Base-by-base conservation (phyloP, 108 stramenopile genomes). In the Poteriospumella lacustris region DNA sequence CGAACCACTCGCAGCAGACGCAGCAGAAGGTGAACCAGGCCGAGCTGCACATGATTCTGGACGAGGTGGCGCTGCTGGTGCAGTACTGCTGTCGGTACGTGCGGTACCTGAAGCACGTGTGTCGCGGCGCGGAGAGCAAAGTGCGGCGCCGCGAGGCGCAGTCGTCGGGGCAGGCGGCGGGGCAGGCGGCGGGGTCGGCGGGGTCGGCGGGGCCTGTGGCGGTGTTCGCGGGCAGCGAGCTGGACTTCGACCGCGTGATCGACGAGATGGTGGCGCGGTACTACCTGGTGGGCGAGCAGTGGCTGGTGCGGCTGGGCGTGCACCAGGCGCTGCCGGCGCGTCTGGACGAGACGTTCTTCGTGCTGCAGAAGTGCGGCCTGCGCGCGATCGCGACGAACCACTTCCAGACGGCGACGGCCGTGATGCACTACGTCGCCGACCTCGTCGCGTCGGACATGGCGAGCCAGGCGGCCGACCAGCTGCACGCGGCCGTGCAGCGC, bases 351-450 rank as follows among this genome's bases (percentile, higher is more conserved):
- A 5, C 3, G 26, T 73, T 34, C 41, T 73, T 73, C 24, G 70
- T 73, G 12, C 36, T 73, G 41, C 70, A 73, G 70, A 73, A 73
- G 41, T 73, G 70, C 42, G 3, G 31, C 31, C 42, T 52, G 36
- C 36, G 70, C 9, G 70, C 12, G 5, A 39, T 73, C 36, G 70
- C 70, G 9, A 73, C 70, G 3, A 73, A 56, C 47, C 26, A 73
- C 24, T 33, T 73, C 42, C 70, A 73, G 38, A 31, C 70, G 12
- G 5, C 12, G 3, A 29, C 3, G 15, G 70, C 70, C 26, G 47
- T 56, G 31, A n/a, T 73, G 70, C 5, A 73, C 36, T 40, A 39
- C 24, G 24, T 68, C 12, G 12, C 64, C 19, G 64, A 68, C 36
- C 36, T 39, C 19, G 15, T 68, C 19, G 12, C 64, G 38, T 39